Percentiles rank a stretch among this genome's conserved stretches.
Conservation (phyloP, 768 basidiomycete genomes). For the Lentinula aciculospora region DNA sequence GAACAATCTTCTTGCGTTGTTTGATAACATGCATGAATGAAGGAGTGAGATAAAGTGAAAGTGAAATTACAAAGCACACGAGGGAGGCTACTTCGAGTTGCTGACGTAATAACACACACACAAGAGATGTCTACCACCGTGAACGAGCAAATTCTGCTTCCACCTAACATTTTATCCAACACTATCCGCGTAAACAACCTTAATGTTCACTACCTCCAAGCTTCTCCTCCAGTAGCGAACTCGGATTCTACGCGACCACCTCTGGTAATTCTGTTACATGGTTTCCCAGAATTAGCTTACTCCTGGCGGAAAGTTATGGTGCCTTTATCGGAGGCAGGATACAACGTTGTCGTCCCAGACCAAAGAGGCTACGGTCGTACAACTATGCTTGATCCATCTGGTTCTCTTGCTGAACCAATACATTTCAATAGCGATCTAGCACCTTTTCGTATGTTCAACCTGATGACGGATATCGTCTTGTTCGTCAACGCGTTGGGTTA, state of each 20-base stretch:
- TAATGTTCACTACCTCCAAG: slow-evolving; percentile 48
- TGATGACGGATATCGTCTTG: slow-evolving; percentile 44
- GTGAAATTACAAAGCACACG: too few species aligned
- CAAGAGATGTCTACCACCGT: not conserved
- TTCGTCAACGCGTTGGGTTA: slow-evolving; percentile 50
- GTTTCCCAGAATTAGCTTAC: slow-evolving; percentile 63
- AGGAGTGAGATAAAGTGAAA: not conserved
- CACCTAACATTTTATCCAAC: slow-evolving; percentile 31
- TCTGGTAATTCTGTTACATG: slow-evolving; percentile 55
- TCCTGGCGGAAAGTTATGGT: slow-evolving; percentile 58
- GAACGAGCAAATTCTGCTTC: slow-evolving; percentile 8
- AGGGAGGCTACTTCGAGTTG: too few species aligned
- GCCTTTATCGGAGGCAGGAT: slow-evolving; percentile 45
- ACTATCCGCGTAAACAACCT: slow-evolving; percentile 39
- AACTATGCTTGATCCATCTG: slow-evolving; percentile 10
- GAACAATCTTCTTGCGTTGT: slow-evolving; percentile 7
- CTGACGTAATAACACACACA: too few species aligned
- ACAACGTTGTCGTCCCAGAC: slow-evolving; percentile 61
- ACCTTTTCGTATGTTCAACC: slow-evolving; percentile 45
- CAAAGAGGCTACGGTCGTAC: slow-evolving; percentile 50
- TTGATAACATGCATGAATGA: not conserved
- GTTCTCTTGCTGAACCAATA: slow-evolving; percentile 15
- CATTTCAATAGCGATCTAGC: slow-evolving; percentile 43
- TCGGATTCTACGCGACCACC: slow-evolving; percentile 24
- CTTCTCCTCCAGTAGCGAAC: slow-evolving; percentile 21